phyloP scores from a whole-genome alignment of 345 rosid species.

The Fremontodendron californicum region DNA sequence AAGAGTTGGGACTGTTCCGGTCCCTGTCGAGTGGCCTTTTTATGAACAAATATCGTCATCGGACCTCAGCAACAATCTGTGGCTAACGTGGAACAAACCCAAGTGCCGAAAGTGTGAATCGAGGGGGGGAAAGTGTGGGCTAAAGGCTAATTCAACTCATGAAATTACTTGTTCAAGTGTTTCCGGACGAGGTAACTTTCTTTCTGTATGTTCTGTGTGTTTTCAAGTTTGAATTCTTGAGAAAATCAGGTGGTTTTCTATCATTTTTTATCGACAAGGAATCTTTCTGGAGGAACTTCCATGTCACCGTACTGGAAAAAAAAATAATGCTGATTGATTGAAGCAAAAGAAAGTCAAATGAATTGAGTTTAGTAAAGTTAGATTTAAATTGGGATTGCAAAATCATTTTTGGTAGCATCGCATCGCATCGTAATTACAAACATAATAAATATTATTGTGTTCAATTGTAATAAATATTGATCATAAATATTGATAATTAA shows the following conservation, averaged over 20 bases:
- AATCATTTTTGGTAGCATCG: too few relatives aligned
- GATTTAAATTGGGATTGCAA: too few relatives aligned
- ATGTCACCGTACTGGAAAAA: background rate
- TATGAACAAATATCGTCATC: constrained; percentile 38
- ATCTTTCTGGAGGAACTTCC: background rate
- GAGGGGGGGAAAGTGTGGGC: constrained; percentile 57
- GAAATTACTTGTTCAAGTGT: constrained; percentile 40
- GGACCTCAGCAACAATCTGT: constrained; percentile 37
- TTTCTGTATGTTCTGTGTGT: background rate
- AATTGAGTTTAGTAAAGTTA: too few relatives aligned
- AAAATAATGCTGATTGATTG: background rate
- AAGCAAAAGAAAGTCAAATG: background rate
- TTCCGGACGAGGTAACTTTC: constrained; percentile 37
- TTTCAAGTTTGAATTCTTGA: background rate
- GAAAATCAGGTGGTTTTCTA: too few relatives aligned
- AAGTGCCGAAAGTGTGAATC: constrained; percentile 47
- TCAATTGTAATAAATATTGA: too few relatives aligned
- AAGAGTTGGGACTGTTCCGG: constrained; percentile 24
- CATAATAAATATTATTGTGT: too few relatives aligned
- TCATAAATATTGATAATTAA: too few relatives aligned
- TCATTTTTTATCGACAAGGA: background rate
- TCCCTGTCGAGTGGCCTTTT: constrained; percentile 57
- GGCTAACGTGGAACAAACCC: constrained; percentile 46
- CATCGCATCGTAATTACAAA: too few relatives aligned
- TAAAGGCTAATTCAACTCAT: constrained; percentile 39